phyloP scores from a whole-genome alignment of 345 rosid genomes.

The Bruguiera sexangula region DNA sequence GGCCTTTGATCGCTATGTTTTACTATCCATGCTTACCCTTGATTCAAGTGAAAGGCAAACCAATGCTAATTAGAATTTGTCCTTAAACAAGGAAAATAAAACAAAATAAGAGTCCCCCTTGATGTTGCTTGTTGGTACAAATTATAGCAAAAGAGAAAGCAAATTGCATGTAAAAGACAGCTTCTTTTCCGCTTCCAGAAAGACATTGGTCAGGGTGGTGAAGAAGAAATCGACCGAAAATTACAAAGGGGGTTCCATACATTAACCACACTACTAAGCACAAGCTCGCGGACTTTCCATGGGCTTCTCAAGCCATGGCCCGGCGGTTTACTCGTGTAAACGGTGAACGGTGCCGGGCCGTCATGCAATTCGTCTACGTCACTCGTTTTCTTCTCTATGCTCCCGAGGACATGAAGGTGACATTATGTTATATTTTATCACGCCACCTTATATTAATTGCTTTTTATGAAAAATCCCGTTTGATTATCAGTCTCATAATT shows the following conservation, averaged over 20 bases:
- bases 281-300: constrained; percentile 61
- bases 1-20: no score
- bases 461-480: no score
- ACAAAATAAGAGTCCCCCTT: no score
- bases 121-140: no score
- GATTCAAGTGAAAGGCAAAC: no score
- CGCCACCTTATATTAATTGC: no score
- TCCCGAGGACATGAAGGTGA: constrained; percentile 47
- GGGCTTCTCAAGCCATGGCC: constrained; percentile 45
- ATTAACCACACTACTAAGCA: constrained; percentile 54
- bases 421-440: neutral
- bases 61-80: no score
- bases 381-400: constrained; percentile 43
- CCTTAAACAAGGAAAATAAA: no score
- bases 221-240: constrained; percentile 54
- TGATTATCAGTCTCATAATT: no score
- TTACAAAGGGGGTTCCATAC: constrained; percentile 52
- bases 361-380: constrained; percentile 46
- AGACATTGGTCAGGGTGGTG: constrained; percentile 40
- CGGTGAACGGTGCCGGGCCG: constrained; percentile 46
- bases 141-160: no score
- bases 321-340: constrained; percentile 43
- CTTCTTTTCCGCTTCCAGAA: constrained; percentile 21
- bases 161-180: no score
- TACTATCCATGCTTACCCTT: no score